These are phyloP conservation scores for Irpex sp. DNA, from an alignment of 1,284 basidiomycete genomes.

Conservation along the genomic window DNA sequence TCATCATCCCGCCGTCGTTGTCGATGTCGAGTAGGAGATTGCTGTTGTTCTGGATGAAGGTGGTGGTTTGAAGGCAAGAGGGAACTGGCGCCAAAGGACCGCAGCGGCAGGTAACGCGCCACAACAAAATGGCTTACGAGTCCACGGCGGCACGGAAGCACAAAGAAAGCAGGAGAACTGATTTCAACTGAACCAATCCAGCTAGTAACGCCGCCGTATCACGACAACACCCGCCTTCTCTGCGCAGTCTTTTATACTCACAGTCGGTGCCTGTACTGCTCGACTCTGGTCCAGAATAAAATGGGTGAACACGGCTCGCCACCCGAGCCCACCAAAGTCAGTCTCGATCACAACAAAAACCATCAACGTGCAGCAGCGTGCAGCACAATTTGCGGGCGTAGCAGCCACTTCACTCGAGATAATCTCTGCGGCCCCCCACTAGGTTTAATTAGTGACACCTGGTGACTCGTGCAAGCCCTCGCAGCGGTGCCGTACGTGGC, in stretches of 20 bases:
- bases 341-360: no score
- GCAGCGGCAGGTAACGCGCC: not conserved
- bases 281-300: not conserved
- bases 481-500: not conserved
- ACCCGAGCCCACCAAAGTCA: no score
- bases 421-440: no score
- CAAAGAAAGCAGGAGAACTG: slow-evolving; percentile 1
- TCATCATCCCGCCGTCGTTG: slow-evolving; percentile 23
- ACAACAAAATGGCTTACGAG: slow-evolving; percentile 1
- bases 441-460: no score
- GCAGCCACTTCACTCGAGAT: no score
- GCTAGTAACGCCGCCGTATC: not conserved
- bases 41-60: not conserved
- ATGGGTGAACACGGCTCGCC: no score
- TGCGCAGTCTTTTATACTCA: no score
- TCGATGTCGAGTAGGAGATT: not conserved
- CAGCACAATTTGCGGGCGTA: no score
- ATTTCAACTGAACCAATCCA: not conserved
- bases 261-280: not conserved
- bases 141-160: not conserved
- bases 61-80: slow-evolving; percentile 1
- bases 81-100: not conserved
- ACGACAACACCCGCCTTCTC: not conserved
- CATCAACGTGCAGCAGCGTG: no score
- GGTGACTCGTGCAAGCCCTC: no score